Percentiles rank a stretch among this genome's conserved stretches.
These are phyloP conservation scores for Teratosphaeria nubilosa DNA, from an alignment of 2,329 filamentous ascomycete species.

Conservation along the genomic window DNA sequence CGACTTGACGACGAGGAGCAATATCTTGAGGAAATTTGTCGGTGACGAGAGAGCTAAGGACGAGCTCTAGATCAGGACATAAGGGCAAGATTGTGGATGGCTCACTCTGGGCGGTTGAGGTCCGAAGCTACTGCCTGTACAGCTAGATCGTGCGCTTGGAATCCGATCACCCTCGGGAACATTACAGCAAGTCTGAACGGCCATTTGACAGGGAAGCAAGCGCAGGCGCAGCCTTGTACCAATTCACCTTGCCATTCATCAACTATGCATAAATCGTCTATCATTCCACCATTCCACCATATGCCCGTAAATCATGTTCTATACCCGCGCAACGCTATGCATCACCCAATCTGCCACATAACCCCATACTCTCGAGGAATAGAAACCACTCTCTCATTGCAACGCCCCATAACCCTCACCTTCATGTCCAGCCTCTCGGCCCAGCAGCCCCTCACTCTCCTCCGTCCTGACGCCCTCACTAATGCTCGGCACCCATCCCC, in stretches of 20 bases:
- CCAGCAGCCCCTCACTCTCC: slow-evolving; percentile 13
- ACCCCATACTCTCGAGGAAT: background rate
- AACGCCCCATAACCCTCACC: slow-evolving; percentile 15
- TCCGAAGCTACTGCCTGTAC: too few relatives aligned
- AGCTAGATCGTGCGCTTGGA: too few relatives aligned
- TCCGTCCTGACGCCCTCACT: slow-evolving; percentile 24
- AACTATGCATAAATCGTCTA: background rate
- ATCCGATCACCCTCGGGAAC: too few relatives aligned
- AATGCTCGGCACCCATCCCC: slow-evolving; percentile 52
- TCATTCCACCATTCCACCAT: background rate
- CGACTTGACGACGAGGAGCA: slow-evolving; percentile 75
- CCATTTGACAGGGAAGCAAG: too few relatives aligned
- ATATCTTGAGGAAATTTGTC: slow-evolving; percentile 73
- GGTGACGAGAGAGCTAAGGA: slow-evolving; percentile 23
- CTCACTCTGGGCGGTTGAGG: too few relatives aligned
- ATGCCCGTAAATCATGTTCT: background rate
- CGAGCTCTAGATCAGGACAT: slow-evolving; percentile 20
- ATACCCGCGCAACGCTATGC: background rate
- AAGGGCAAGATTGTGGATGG: background rate
- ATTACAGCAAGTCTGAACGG: too few relatives aligned
- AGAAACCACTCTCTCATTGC: background rate
- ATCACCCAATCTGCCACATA: background rate
- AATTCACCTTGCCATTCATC: too few relatives aligned
- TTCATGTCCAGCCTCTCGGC: background rate
- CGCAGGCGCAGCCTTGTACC: too few relatives aligned